phyloP scores from a whole-genome alignment of 2,329 filamentous ascomycete species.

The Dactylonectria macrodidyma region DNA sequence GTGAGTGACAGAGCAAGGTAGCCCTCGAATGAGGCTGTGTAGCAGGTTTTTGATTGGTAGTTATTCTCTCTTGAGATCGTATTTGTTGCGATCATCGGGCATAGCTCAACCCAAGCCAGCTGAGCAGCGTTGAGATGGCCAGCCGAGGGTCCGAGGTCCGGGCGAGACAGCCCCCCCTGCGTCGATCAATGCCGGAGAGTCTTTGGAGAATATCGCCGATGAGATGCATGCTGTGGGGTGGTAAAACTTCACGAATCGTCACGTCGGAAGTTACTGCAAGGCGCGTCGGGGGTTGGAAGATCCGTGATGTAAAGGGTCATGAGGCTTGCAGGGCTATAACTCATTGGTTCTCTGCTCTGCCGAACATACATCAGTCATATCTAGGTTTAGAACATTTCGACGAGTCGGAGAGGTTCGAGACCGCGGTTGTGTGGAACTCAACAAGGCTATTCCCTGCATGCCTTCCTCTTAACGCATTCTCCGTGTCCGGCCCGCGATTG shows the following conservation, averaged over 20 bases:
- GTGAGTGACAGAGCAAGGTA: neutral
- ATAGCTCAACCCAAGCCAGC: neutral
- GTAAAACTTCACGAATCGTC: neutral
- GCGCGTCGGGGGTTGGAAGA: neutral
- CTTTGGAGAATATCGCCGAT: neutral
- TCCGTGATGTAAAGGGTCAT: neutral
- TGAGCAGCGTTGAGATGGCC: neutral
- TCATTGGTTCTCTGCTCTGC: no score
- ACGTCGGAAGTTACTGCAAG: neutral
- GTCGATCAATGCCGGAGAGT: no score
- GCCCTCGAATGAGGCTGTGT: neutral
- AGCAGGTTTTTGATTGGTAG: neutral
- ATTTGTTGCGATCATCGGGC: neutral
- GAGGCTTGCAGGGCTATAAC: neutral
- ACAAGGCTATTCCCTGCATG: no score
- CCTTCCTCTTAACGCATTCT: no score
- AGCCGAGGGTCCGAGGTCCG: neutral
- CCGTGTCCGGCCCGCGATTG: no score
- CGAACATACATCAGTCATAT: no score
- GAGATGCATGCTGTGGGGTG: neutral
- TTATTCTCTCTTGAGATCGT: neutral
- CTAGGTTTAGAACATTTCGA: no score
- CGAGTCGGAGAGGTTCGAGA: no score
- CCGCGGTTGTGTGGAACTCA: no score
- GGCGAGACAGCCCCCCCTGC: no score